Percentiles rank a stretch among this genome's conserved stretches.
Conservation (phyloP, 1,284 basidiomycete genomes). For the Papiliotrema terrestris region DNA sequence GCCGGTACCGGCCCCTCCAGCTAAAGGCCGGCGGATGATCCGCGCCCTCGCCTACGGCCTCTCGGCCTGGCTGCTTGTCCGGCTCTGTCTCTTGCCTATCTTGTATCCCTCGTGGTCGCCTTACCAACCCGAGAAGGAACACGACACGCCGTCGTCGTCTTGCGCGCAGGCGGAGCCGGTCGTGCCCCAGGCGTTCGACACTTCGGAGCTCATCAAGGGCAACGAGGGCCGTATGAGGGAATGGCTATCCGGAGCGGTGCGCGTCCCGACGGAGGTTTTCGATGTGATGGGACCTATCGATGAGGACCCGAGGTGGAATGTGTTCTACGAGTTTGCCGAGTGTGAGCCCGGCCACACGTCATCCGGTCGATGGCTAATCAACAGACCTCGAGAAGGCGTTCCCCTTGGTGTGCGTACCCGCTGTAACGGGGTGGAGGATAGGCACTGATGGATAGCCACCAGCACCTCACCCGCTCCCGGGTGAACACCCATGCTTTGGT, state of each 20-base stretch:
- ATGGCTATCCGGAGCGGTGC: conserved; percentile 40
- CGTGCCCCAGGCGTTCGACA: conserved; percentile 19
- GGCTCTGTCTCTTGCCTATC: neutral
- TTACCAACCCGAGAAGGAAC: neutral
- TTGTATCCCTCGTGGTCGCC: neutral
- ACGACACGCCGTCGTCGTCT: conserved; percentile 3
- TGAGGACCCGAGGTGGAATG: conserved; percentile 46
- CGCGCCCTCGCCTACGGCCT: neutral
- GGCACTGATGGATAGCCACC: conserved; percentile 49
- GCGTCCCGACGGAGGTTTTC: conserved; percentile 47
- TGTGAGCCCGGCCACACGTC: conserved; percentile 25
- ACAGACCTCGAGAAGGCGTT: conserved; percentile 44
- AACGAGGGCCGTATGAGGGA: conserved; percentile 30
- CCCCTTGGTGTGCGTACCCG: conserved; percentile 36
- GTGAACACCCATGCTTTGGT: conserved; percentile 65
- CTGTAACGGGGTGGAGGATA: neutral
- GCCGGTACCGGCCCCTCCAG: no score
- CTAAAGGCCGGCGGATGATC: no score
- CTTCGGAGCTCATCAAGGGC: conserved; percentile 18
- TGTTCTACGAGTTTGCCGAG: conserved; percentile 44
- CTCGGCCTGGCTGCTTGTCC: neutral
- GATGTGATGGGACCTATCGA: conserved; percentile 48
- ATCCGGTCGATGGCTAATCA: neutral
- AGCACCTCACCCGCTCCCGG: conserved; percentile 55
- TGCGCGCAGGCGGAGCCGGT: conserved; percentile 29